A percentile compares a stretch with the other conserved stretches of the same genome.
phyloP scores from a whole-genome alignment of 2,329 filamentous ascomycete species.

The Ceratocystis eucalypticola region DNA sequence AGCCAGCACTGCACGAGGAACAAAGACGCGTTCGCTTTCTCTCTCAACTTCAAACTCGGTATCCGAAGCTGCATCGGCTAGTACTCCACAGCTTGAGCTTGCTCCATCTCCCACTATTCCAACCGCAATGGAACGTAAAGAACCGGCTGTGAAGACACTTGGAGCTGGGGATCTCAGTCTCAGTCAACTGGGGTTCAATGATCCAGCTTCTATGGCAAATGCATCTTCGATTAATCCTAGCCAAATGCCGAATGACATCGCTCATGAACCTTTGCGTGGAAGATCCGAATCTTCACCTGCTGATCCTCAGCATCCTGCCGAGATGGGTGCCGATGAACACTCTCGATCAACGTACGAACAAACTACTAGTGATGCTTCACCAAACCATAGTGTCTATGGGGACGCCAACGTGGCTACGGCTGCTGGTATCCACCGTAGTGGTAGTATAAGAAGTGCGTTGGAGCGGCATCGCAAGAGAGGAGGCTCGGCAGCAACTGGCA shows the following conservation, averaged over 20 bases:
- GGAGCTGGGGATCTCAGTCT: conserved; percentile 81
- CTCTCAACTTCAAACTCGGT: conserved; percentile 20
- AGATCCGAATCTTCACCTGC: conserved; percentile 48
- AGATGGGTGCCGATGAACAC: conserved; percentile 27
- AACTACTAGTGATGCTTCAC: conserved; percentile 8
- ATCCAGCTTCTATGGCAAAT: conserved; percentile 27
- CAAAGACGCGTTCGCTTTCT: background rate
- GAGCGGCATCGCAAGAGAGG: conserved; percentile 59
- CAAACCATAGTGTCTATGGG: conserved; percentile 16
- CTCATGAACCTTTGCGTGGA: conserved; percentile 25
- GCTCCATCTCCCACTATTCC: conserved; percentile 6
- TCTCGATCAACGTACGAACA: conserved; percentile 21
- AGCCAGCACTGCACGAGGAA: conserved; percentile 29
- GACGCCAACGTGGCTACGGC: conserved; percentile 1
- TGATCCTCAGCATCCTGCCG: conserved; percentile 28
- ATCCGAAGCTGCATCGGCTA: conserved; percentile 3
- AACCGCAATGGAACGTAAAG: conserved; percentile 40
- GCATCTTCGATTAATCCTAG: background rate
- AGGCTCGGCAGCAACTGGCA: conserved; percentile 60
- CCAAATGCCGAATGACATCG: background rate
- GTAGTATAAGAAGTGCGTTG: conserved; percentile 52
- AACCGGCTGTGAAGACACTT: conserved; percentile 74
- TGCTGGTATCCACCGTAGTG: conserved; percentile 44
- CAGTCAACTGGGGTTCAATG: conserved; percentile 69
- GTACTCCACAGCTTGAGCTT: conserved; percentile 12